Evolutionary conservation across 257 asterid species (phyloP).

Genomic region (Catharanthus roseus): DNA sequence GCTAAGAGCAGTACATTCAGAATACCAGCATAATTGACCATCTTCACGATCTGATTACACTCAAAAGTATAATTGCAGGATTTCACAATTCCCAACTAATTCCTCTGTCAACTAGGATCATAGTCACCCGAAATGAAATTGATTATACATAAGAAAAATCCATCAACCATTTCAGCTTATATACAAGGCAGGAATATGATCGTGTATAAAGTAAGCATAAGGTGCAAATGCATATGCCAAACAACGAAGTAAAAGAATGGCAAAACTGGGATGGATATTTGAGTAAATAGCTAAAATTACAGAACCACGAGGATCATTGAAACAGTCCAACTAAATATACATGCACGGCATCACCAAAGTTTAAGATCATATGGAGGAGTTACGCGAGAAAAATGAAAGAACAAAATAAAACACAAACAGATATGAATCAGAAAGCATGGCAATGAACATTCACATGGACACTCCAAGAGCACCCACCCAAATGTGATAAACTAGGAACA

Average conservation of each 20-base stretch:
- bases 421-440: not conserved
- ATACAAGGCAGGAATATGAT: not conserved
- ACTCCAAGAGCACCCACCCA: not conserved
- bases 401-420: too few species aligned
- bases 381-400: not conserved
- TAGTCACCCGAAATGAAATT: not conserved
- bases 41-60: not conserved
- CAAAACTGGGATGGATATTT: not conserved
- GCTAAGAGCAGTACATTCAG: not conserved
- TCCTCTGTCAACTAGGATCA: not conserved
- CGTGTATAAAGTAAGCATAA: not conserved
- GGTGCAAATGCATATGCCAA: not conserved
- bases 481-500: not conserved
- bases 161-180: not conserved
- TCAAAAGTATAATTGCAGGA: not conserved
- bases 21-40: not conserved
- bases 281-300: not conserved
- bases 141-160: not conserved
- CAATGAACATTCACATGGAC: not conserved
- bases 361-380: not conserved
- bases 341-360: not conserved
- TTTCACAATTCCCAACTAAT: not conserved
- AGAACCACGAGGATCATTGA: not conserved
- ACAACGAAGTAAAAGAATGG: not conserved
- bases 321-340: not conserved